A percentile compares a stretch with the other conserved stretches of the same genome.
Evolutionary conservation across 176 grass and related monocot species (phyloP).

Genomic region (Zoysia pacifica): DNA sequence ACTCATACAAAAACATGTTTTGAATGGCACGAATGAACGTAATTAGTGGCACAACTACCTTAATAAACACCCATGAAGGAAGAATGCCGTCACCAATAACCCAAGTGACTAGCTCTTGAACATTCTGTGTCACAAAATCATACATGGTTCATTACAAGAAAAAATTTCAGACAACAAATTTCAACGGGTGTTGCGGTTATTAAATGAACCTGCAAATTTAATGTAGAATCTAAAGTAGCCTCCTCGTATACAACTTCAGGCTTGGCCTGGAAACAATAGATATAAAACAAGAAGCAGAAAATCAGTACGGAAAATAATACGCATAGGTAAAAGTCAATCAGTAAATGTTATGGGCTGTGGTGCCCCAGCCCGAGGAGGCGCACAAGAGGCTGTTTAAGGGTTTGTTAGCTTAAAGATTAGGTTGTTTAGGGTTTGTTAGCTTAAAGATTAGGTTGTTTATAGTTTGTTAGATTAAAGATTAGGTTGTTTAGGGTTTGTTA

Average conservation of each 20-base stretch:
- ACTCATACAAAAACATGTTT: neutral
- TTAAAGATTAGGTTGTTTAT: no score
- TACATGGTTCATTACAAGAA: conserved; percentile 4
- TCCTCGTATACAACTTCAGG: conserved; percentile 76
- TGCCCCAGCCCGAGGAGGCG: no score
- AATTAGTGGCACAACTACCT: conserved; percentile 53
- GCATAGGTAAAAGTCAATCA: neutral
- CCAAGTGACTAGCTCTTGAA: conserved; percentile 86
- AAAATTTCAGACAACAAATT: neutral
- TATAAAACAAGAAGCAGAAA: conserved; percentile 17
- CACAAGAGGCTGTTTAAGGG: no score
- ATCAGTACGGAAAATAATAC: neutral
- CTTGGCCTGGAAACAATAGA: conserved; percentile 57
- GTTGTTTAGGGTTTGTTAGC: no score
- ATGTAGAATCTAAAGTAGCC: conserved; percentile 49
- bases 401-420: no score
- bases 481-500: no score
- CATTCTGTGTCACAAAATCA: conserved; percentile 60
- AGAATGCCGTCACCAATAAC: conserved; percentile 79
- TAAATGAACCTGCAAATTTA: conserved; percentile 71
- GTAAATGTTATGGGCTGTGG: neutral
- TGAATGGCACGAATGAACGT: neutral
- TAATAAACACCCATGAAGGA: conserved; percentile 94
- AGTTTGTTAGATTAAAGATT: no score
- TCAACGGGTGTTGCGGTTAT: conserved; percentile 20